These are phyloP conservation scores for Quercus suber DNA, from an alignment of 306 rosid genomes.

Conservation along the genomic window DNA sequence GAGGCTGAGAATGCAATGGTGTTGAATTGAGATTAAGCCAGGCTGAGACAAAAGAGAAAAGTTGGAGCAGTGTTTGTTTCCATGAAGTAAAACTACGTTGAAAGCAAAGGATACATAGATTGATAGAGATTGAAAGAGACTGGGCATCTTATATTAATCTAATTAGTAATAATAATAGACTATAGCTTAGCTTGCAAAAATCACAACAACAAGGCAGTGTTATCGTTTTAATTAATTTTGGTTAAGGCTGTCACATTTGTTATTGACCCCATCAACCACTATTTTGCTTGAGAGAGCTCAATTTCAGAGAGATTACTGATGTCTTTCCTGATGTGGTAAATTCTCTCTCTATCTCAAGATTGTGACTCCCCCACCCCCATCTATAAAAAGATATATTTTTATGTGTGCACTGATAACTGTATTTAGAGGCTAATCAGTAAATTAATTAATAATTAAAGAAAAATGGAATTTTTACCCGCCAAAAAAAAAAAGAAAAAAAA, in stretches of 20 bases:
- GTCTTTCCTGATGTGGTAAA: slow-evolving; percentile 35
- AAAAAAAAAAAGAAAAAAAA: no score
- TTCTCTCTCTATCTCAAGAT: slow-evolving; percentile 16
- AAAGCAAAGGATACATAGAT: slow-evolving; percentile 53
- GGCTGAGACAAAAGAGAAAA: background rate
- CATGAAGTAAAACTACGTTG: slow-evolving; percentile 21
- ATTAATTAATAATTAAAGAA: no score
- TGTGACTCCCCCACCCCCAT: background rate
- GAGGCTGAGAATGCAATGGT: background rate
- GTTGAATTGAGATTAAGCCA: background rate
- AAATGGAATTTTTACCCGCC: no score
- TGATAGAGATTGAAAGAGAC: slow-evolving; percentile 61
- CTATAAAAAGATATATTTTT: background rate
- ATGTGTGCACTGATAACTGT: background rate
- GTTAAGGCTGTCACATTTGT: slow-evolving; percentile 34
- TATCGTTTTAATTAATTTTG: slow-evolving; percentile 35
- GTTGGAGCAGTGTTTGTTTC: background rate
- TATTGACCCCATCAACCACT: slow-evolving; percentile 52
- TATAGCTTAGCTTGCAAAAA: slow-evolving; percentile 81
- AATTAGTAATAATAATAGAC: slow-evolving; percentile 18
- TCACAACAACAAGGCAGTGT: slow-evolving; percentile 37
- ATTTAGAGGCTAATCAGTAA: no score
- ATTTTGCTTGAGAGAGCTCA: slow-evolving; percentile 37
- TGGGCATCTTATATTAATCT: slow-evolving; percentile 47
- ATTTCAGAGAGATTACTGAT: slow-evolving; percentile 48